phyloP scores from a whole-genome alignment of 2,329 filamentous ascomycete genomes.

The Calonectria multiphialidica region DNA sequence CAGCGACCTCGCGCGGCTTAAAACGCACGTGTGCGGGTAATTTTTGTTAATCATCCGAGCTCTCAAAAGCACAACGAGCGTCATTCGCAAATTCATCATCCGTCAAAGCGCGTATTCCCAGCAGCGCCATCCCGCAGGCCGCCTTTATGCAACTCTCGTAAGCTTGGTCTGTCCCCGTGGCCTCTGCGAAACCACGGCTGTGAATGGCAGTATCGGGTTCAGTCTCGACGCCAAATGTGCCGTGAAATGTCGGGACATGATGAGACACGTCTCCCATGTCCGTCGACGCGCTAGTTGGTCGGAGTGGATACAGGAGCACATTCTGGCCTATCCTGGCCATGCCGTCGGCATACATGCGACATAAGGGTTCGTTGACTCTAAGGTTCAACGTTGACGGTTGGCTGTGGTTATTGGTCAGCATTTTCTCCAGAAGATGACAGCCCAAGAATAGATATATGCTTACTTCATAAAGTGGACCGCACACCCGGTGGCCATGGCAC shows the following conservation, averaged over 20 bases:
- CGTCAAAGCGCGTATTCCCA: neutral
- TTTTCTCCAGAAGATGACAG: neutral
- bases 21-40: neutral
- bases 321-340: conserved; percentile 1
- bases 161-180: neutral
- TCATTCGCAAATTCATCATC: neutral
- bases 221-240: neutral
- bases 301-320: neutral
- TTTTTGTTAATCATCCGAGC: neutral
- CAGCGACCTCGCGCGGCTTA: no score
- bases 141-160: neutral
- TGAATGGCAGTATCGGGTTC: neutral
- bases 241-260: neutral
- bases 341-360: neutral
- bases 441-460: neutral
- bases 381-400: neutral
- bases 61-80: neutral
- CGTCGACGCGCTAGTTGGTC: neutral
- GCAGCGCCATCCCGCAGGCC: neutral
- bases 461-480: neutral
- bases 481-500: neutral
- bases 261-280: conserved; percentile 2
- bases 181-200: neutral
- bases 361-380: neutral
- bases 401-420: neutral